A percentile compares a stretch with the other conserved stretches of the same genome.
These are phyloP conservation scores for Syzygium oleosum DNA, from an alignment of 345 rosid genomes.

Conservation along the genomic window DNA sequence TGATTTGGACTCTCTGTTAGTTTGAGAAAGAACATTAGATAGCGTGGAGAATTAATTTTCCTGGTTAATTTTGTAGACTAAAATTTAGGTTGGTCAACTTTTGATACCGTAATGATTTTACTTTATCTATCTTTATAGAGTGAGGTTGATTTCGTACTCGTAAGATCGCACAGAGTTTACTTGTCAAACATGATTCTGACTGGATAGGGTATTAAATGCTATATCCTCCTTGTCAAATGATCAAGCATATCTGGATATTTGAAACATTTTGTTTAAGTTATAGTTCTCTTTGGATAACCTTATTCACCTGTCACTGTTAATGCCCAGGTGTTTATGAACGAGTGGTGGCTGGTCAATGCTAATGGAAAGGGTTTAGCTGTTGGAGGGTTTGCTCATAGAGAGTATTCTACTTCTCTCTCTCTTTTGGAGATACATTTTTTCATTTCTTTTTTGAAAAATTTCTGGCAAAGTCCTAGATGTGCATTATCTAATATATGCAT, in stretches of 20 bases:
- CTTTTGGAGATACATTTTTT: not conserved
- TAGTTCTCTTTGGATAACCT: not conserved
- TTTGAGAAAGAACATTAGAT: not conserved
- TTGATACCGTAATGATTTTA: not conserved
- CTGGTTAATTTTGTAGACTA: not conserved
- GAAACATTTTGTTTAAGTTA: not conserved
- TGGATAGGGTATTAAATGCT: not conserved
- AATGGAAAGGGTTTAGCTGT: constrained; percentile 19
- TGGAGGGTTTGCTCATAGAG: constrained; percentile 24
- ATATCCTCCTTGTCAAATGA: not conserved
- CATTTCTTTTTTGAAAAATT: not conserved
- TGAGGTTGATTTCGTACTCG: not conserved
- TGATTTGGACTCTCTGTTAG: not conserved
- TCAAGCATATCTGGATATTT: not conserved
- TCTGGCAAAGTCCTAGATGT: not conserved
- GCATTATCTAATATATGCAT: not conserved
- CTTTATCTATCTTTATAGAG: not conserved
- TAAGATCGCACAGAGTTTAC: not conserved
- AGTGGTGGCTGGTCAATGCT: constrained; percentile 30
- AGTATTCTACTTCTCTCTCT: constrained; percentile 5
- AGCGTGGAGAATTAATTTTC: not conserved
- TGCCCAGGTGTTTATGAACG: constrained; percentile 20
- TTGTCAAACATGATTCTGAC: not conserved
- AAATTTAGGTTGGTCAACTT: not conserved
- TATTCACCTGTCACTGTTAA: not conserved